Conservation (phyloP, 2,329 filamentous ascomycete species). For the Zasmidium angulare region DNA sequence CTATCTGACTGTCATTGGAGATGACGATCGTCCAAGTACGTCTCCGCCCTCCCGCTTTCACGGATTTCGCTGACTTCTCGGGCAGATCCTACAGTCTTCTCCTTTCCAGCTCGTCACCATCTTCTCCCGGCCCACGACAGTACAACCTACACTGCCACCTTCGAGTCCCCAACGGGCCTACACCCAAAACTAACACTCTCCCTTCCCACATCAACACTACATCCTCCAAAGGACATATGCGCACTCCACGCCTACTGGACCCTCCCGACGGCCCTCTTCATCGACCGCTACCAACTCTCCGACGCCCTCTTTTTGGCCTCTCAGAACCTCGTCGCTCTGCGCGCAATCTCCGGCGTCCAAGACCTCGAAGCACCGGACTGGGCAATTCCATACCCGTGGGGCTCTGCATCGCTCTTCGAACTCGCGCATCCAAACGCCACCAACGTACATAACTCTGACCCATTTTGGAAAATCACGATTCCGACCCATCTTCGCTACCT, state of each 20-base stretch:
- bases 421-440: conserved; percentile 48
- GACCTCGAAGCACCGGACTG: conserved; percentile 92
- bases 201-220: conserved; percentile 56
- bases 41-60: conserved; percentile 18
- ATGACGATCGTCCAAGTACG: conserved; percentile 65
- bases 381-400: conserved; percentile 68
- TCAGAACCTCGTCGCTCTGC: conserved; percentile 71
- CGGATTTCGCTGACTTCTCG: not conserved
- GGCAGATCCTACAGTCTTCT: conserved; percentile 72
- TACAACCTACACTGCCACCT: conserved; percentile 52
- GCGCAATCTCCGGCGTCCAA: conserved; percentile 70
- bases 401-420: conserved; percentile 73
- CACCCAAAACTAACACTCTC: conserved; percentile 76
- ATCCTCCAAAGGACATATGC: conserved; percentile 57
- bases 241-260: conserved; percentile 77
- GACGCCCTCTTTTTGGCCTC: conserved; percentile 76
- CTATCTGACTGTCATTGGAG: conserved; percentile 73
- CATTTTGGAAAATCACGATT: conserved; percentile 64
- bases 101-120: conserved; percentile 78
- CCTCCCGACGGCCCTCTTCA: conserved; percentile 76
- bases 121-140: conserved; percentile 43
- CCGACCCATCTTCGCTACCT: conserved; percentile 87
- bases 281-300: conserved; percentile 81
- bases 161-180: conserved; percentile 72
- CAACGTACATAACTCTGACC: conserved; percentile 6